phyloP scores from a whole-genome alignment of 2,329 filamentous ascomycete species.

The Aspergillus vadensis region DNA sequence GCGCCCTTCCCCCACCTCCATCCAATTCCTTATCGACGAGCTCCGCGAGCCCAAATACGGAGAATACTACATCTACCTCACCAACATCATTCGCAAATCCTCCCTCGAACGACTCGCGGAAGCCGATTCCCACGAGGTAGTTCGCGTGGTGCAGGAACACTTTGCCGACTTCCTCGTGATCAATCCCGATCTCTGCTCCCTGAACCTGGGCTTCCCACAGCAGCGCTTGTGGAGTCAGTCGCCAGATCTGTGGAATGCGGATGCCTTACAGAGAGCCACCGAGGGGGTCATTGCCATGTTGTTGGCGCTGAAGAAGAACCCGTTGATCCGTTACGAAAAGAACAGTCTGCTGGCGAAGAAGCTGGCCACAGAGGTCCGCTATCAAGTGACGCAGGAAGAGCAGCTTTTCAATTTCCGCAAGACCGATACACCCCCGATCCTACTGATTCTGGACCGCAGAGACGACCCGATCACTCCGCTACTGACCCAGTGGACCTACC shows the following conservation, averaged over 20 bases:
- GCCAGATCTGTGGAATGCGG: conserved; percentile 87
- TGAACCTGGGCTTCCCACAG: conserved; percentile 71
- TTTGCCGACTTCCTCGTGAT: conserved; percentile 95
- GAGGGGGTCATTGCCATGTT: conserved; percentile 85
- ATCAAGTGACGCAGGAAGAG: conserved; percentile 92
- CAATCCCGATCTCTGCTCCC: conserved; percentile 88
- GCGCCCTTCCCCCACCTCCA: conserved; percentile 86
- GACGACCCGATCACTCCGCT: conserved; percentile 94
- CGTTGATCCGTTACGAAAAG: conserved; percentile 88
- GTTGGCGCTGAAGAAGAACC: conserved; percentile 92
- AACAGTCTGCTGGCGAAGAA: conserved; percentile 90
- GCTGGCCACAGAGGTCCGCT: conserved; percentile 86
- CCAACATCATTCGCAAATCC: conserved; percentile 96
- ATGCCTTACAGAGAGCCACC: conserved; percentile 80
- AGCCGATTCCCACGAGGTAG: conserved; percentile 95
- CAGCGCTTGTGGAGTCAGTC: conserved; percentile 78
- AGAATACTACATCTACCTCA: conserved; percentile 96
- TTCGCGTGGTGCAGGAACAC: conserved; percentile 90
- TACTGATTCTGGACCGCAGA: conserved; percentile 85
- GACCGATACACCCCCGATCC: conserved; percentile 89
- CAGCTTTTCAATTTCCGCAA: conserved; percentile 95
- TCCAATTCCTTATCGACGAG: conserved; percentile 93
- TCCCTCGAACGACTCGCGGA: conserved; percentile 91
- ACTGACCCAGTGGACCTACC: conserved; percentile 97
- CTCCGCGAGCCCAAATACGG: conserved; percentile 94